These are phyloP conservation scores for Sporothrix sp. DNA, from an alignment of 2,329 filamentous ascomycete genomes.

Conservation along the genomic window DNA sequence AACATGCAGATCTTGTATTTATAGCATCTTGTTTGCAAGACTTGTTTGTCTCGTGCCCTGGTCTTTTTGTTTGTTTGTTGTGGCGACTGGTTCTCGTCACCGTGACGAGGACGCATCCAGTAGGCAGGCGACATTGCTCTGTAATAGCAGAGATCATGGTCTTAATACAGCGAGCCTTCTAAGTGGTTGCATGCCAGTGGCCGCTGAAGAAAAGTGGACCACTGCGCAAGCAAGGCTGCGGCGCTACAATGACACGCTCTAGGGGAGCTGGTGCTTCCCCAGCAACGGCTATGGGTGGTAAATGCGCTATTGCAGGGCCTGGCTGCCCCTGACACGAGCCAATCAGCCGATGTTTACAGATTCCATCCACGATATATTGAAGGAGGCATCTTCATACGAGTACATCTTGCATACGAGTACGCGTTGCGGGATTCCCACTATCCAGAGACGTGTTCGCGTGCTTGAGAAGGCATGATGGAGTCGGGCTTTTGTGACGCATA, in stretches of 20 bases:
- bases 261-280: slow-evolving; percentile 1
- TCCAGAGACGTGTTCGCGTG: no score
- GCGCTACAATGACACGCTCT: neutral
- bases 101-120: neutral
- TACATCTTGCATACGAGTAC: no score
- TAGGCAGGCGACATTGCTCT: neutral
- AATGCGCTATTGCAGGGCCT: neutral
- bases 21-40: neutral
- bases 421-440: no score
- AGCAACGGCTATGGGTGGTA: neutral
- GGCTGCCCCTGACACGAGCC: no score
- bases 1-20: slow-evolving; percentile 1
- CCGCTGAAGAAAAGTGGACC: slow-evolving; percentile 4
- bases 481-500: no score
- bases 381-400: no score
- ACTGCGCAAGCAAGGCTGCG: neutral
- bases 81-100: slow-evolving; percentile 3
- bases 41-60: neutral
- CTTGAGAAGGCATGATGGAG: no score
- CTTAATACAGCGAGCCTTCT: neutral
- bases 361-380: no score
- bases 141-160: slow-evolving; percentile 1
- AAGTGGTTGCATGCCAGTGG: slow-evolving; percentile 10
- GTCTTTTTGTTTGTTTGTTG: slow-evolving; percentile 5
- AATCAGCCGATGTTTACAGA: no score